phyloP scores from a whole-genome alignment of 495 filamentous ascomycete genomes.

The Hypoxylon trugodes region DNA sequence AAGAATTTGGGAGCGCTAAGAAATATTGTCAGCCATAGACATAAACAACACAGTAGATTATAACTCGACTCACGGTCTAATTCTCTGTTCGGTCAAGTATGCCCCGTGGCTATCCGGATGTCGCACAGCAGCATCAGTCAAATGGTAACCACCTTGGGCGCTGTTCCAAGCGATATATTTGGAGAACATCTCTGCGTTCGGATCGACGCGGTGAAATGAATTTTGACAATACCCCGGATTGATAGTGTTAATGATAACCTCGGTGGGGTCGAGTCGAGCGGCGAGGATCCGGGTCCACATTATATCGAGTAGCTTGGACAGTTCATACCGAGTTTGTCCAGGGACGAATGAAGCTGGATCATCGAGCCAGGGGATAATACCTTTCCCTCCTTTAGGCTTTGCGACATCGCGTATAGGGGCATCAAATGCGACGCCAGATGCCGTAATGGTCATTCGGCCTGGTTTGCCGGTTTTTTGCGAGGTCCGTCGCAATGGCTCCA shows the following conservation, averaged over 20 bases:
- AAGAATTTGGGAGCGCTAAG: constrained; percentile 36
- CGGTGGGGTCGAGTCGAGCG: constrained; percentile 37
- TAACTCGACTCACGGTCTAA: constrained; percentile 29
- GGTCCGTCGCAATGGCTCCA: constrained; percentile 45
- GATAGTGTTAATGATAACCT: constrained; percentile 60
- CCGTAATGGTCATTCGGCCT: constrained; percentile 52
- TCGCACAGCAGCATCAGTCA: constrained; percentile 31
- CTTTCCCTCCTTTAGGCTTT: constrained; percentile 42
- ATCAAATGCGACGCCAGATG: constrained; percentile 45
- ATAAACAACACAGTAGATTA: not conserved
- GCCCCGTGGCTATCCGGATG: constrained; percentile 38
- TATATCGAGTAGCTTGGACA: constrained; percentile 62
- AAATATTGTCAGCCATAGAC: not conserved
- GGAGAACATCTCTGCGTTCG: constrained; percentile 33
- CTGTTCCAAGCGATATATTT: constrained; percentile 29
- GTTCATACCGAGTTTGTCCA: constrained; percentile 49
- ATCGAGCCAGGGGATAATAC: constrained; percentile 56
- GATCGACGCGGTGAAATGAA: constrained; percentile 47
- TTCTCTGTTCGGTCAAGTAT: constrained; percentile 38
- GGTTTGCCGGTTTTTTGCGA: constrained; percentile 43
- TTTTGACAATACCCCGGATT: constrained; percentile 61
- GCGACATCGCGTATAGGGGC: constrained; percentile 43
- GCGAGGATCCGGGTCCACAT: constrained; percentile 58
- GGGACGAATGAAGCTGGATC: constrained; percentile 44
- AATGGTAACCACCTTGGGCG: constrained; percentile 22